phyloP scores from a whole-genome alignment of 768 basidiomycete genomes.

The Strobilomyces confusus region DNA sequence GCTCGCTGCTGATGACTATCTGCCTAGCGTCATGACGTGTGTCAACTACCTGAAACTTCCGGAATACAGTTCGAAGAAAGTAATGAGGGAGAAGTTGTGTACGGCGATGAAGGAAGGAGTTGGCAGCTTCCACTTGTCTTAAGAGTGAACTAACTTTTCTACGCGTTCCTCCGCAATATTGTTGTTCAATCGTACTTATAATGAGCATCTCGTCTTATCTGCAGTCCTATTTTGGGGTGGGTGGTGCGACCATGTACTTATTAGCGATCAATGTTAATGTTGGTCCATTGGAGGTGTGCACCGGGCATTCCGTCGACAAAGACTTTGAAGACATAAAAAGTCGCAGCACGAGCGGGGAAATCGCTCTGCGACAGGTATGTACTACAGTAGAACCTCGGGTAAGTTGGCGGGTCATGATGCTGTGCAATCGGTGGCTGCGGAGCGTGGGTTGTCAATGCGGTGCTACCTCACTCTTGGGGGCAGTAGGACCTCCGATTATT shows the following conservation, averaged over 20 bases:
- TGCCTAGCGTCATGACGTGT: slow-evolving; percentile 99
- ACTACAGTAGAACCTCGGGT: no score
- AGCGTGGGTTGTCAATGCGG: slow-evolving; percentile 14
- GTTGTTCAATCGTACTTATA: slow-evolving; percentile 6
- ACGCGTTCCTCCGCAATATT: slow-evolving; percentile 16
- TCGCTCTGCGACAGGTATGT: no score
- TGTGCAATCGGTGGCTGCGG: slow-evolving; percentile 23
- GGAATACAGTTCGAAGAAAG: slow-evolving; percentile 84
- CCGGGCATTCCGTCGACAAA: no score
- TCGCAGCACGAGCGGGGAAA: no score
- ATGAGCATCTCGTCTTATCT: not conserved
- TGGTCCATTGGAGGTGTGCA: no score
- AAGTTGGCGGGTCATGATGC: no score
- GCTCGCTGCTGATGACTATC: slow-evolving; percentile 86
- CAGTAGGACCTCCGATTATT: slow-evolving; percentile 1
- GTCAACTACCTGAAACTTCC: slow-evolving; percentile 96
- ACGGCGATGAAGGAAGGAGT: slow-evolving; percentile 91
- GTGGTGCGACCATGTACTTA: no score
- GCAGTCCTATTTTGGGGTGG: not conserved
- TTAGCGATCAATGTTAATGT: no score
- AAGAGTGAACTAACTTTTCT: slow-evolving; percentile 22
- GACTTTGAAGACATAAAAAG: no score
- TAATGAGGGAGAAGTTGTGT: slow-evolving; percentile 79
- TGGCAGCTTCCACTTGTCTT: slow-evolving; percentile 97
- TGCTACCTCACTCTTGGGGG: not conserved